Evolutionary conservation across 2,329 filamentous ascomycete species (phyloP).

Genomic region (Arthrocladium fulminans): DNA sequence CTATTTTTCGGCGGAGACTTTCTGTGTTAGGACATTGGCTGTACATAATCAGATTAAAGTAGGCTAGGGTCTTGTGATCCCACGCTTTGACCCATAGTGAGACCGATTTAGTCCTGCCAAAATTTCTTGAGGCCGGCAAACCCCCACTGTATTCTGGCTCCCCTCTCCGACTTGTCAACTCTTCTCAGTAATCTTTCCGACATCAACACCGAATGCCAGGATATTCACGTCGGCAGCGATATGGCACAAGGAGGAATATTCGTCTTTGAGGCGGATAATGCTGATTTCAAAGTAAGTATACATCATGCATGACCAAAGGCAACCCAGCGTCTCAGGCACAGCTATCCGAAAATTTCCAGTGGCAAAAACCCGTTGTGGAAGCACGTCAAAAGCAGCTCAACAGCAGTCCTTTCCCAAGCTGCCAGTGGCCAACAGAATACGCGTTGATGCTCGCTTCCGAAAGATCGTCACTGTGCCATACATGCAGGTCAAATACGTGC

Average conservation of each 20-base stretch:
- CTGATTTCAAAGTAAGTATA: constrained; percentile 8
- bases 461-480: too few species aligned
- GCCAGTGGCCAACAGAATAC: too few species aligned
- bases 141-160: neutral
- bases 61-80: too few species aligned
- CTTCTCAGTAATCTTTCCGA: constrained; percentile 6
- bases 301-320: neutral
- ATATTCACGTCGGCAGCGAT: neutral
- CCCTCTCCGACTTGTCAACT: neutral
- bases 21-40: too few species aligned
- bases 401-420: too few species aligned
- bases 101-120: neutral
- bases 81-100: neutral
- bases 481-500: too few species aligned
- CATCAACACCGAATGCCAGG: neutral
- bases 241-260: constrained; percentile 5
- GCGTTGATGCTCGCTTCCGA: too few species aligned
- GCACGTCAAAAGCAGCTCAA: too few species aligned
- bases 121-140: neutral
- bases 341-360: neutral
- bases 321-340: neutral
- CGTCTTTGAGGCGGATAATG: constrained; percentile 9
- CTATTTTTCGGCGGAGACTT: too few species aligned
- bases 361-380: neutral
- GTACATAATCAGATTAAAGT: too few species aligned